phyloP scores from a whole-genome alignment of 441 rosid species.

The Syzygium syzygioides region DNA sequence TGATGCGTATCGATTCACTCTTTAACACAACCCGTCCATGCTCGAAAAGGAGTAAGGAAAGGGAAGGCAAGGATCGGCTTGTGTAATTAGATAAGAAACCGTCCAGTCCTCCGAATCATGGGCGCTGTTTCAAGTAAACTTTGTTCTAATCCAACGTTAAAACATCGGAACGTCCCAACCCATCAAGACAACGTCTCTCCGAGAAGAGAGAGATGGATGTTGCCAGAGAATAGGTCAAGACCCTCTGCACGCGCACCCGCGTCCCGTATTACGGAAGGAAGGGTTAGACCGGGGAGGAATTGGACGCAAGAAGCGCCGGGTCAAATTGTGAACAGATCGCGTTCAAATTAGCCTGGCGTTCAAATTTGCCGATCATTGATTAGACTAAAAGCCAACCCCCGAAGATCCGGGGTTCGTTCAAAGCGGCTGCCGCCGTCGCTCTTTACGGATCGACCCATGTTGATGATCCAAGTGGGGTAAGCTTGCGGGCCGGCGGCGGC shows the following conservation, averaged over 20 bases:
- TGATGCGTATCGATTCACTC: not conserved
- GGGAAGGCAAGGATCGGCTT: not conserved
- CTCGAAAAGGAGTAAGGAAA: not conserved
- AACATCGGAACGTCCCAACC: not conserved
- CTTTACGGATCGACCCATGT: not conserved
- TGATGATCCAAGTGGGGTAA: not conserved
- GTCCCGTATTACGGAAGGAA: not conserved
- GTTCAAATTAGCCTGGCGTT: not conserved
- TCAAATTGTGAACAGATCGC: not conserved
- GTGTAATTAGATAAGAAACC: not conserved
- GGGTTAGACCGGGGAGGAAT: not conserved
- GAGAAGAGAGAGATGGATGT: not conserved
- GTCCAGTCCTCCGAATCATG: not conserved
- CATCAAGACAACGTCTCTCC: not conserved
- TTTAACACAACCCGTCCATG: not conserved
- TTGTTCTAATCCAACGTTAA: not conserved
- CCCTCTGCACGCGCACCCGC: not conserved
- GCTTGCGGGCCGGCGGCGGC: not conserved
- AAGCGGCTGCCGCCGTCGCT: not conserved
- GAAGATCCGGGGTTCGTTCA: not conserved
- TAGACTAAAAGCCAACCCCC: not conserved
- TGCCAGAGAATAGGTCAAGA: not conserved
- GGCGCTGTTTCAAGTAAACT: not conserved
- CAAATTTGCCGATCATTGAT: not conserved
- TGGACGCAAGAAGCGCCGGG: not conserved